Base-by-base conservation (phyloP, 1,284 basidiomycete genomes). In the Amylostereum areolatum region DNA sequence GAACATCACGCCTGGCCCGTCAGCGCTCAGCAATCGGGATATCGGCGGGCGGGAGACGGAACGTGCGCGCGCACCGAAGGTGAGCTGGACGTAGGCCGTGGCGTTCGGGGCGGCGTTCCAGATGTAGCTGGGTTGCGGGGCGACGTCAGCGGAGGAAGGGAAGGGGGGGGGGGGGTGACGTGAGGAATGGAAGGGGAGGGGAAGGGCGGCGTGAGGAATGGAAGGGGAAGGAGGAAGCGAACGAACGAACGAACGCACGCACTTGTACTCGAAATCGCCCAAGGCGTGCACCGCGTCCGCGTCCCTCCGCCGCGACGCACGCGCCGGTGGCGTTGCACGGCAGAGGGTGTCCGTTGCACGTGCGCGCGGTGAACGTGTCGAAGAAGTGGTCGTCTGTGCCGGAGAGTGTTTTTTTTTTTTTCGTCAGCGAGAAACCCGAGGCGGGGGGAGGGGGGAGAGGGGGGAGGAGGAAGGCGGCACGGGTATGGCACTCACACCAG, bases 211-310 rank as follows among this genome's bases (percentile, higher is more conserved):
- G 4, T 39, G 8, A 42, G 30, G 30, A 11, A 8, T 24, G 12
- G 4, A 43, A 11, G 2, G 33, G 41, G 18, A 45, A 18, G 32
- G n/a, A 34, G 30, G 25, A 42, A 35, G 30, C 11, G 35, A 45
- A 41, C 40, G 33, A 46, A 32, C 40, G 52, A 47, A n/a, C 12
- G 27, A 28, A 28, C 2, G 10, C 6, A 63, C 70, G 34, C 43
- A 75, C 75, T 78, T 71, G 63, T 78, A 78, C 55, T 78, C 75
- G 56, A 71, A 75, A 53, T 78, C 74, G 9, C 68, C 68, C 44
- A 69, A 64, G 5, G 62, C 63, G 53, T 73, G 73, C 3, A 78
- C 77, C 9, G 55, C 59, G 7, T 62, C 54, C 2, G 75, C 77
- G 48, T 78, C 75, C n/a, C 34, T 64, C 64, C 35, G 66, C 65